Percentiles rank a stretch among this genome's conserved stretches.
These are phyloP conservation scores for Prasinococcaceae sp. DNA, from an alignment of 139 green algal species.

Conservation along the genomic window DNA sequence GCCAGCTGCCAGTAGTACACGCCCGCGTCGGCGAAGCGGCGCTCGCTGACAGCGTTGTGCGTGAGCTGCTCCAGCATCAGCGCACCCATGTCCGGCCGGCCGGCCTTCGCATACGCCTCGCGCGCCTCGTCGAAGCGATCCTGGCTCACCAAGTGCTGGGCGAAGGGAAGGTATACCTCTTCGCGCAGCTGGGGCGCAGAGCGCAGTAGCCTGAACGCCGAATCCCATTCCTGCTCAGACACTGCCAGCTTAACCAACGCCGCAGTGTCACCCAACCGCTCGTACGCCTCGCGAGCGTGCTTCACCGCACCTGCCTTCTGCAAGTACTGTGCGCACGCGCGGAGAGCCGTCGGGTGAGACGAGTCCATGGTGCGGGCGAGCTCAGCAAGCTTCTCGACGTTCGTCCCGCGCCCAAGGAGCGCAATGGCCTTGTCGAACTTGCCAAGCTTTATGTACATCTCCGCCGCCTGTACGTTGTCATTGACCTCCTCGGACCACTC, in stretches of 20 bases:
- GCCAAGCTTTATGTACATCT: slow-evolving; percentile 68
- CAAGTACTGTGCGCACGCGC: slow-evolving; percentile 20
- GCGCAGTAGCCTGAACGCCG: slow-evolving; percentile 45
- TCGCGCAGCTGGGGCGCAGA: slow-evolving; percentile 28
- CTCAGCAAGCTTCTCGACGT: slow-evolving; percentile 48
- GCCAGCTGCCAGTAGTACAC: slow-evolving; percentile 50
- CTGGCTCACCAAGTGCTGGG: slow-evolving; percentile 35
- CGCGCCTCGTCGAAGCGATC: slow-evolving; percentile 39
- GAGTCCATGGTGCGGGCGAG: slow-evolving; percentile 37
- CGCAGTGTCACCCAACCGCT: slow-evolving; percentile 42
- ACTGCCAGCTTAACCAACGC: slow-evolving; percentile 39
- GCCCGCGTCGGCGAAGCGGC: slow-evolving; percentile 41
- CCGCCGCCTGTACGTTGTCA: slow-evolving; percentile 56
- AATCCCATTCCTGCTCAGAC: slow-evolving; percentile 45
- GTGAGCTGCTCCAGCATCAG: slow-evolving; percentile 45
- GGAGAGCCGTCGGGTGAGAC: slow-evolving; percentile 20
- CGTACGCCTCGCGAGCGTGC: slow-evolving; percentile 49
- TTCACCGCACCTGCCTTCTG: slow-evolving; percentile 26
- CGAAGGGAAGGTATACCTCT: slow-evolving; percentile 44
- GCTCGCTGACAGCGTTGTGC: slow-evolving; percentile 41
- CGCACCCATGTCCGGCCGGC: slow-evolving; percentile 7
- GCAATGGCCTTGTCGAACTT: slow-evolving; percentile 50
- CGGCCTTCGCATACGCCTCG: slow-evolving; percentile 31
- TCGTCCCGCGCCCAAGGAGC: slow-evolving; percentile 43
- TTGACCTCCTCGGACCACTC: slow-evolving; percentile 64